A percentile compares a stretch with the other conserved stretches of the same genome.
These are phyloP conservation scores for Sporothrix euskadiensis DNA, from an alignment of 2,329 filamentous ascomycete genomes.

Conservation along the genomic window DNA sequence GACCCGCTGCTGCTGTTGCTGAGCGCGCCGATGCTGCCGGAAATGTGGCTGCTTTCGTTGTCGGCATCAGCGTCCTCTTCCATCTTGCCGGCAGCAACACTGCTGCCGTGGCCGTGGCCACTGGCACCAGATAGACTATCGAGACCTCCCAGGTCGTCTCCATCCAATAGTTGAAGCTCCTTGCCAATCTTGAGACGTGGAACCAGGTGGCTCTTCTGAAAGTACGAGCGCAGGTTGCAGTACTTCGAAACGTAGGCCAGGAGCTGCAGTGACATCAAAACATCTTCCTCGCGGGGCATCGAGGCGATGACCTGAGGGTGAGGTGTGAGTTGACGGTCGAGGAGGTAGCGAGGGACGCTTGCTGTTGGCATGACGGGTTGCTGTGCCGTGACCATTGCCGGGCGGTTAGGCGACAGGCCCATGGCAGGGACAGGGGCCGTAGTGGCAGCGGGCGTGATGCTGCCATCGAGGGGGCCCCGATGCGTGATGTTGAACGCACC, in stretches of 20 bases:
- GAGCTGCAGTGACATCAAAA: slow-evolving; percentile 95
- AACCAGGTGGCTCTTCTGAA: slow-evolving; percentile 91
- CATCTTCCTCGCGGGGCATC: slow-evolving; percentile 96
- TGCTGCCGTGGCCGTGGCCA: neutral
- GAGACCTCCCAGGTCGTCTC: slow-evolving; percentile 51
- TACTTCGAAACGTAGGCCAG: slow-evolving; percentile 98
- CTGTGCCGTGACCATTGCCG: slow-evolving; percentile 68
- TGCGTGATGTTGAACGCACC: slow-evolving; percentile 95
- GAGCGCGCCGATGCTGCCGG: neutral
- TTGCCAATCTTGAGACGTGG: slow-evolving; percentile 87
- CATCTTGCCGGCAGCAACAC: neutral
- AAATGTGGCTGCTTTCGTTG: neutral
- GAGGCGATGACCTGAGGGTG: slow-evolving; percentile 76
- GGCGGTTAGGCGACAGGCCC: slow-evolving; percentile 72
- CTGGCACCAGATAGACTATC: neutral
- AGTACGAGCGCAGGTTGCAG: slow-evolving; percentile 92
- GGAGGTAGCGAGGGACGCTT: slow-evolving; percentile 75
- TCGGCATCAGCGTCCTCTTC: slow-evolving; percentile 15
- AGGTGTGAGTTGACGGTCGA: slow-evolving; percentile 70
- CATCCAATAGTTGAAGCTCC: slow-evolving; percentile 78
- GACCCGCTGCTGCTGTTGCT: neutral
- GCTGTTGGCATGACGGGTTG: slow-evolving; percentile 71
- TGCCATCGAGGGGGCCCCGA: slow-evolving; percentile 78
- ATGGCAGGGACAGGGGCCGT: slow-evolving; percentile 57
- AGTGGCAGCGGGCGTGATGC: slow-evolving; percentile 58